Evolutionary conservation across 495 filamentous ascomycete genomes (phyloP).

Genomic region (Glarea lozoyensis): DNA sequence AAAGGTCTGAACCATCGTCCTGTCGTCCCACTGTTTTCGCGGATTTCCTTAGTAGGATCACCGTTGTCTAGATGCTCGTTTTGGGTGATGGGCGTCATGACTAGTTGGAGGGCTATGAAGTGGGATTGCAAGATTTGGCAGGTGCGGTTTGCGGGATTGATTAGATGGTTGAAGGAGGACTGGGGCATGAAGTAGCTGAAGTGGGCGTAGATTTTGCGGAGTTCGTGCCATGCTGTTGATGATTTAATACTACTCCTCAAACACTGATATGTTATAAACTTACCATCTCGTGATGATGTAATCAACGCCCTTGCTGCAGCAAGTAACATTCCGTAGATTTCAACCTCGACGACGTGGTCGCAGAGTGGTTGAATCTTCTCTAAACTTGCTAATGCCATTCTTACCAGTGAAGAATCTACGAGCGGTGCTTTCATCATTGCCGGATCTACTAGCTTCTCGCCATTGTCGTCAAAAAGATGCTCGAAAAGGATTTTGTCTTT

Average conservation of each 20-base stretch:
- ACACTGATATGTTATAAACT: too few relatives aligned
- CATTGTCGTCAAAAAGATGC: constrained; percentile 26
- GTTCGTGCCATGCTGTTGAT: constrained; percentile 21
- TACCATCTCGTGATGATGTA: constrained; percentile 23
- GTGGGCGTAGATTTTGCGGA: constrained; percentile 26
- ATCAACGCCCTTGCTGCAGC: constrained; percentile 15
- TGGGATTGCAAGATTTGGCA: constrained; percentile 45
- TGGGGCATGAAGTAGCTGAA: constrained; percentile 32
- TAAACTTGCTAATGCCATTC: constrained; percentile 28
- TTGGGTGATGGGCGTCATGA: constrained; percentile 38
- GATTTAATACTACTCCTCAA: too few relatives aligned
- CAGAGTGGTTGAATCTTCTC: constrained; percentile 27
- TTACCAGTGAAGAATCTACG: constrained; percentile 25
- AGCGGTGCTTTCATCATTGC: constrained; percentile 26
- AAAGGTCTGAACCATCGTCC: constrained; percentile 20
- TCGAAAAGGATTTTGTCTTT: constrained; percentile 38
- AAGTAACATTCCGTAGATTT: constrained; percentile 15
- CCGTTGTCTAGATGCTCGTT: too few relatives aligned
- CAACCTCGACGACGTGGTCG: constrained; percentile 10
- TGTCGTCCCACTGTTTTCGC: background rate
- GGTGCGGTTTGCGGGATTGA: constrained; percentile 38
- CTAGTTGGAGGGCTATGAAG: constrained; percentile 48
- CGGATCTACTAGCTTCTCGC: constrained; percentile 24
- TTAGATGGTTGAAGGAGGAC: constrained; percentile 41
- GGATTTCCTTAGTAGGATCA: background rate